These are phyloP conservation scores for Garcileccinum viscosum DNA, from an alignment of 1,284 basidiomycete species.

Conservation along the genomic window DNA sequence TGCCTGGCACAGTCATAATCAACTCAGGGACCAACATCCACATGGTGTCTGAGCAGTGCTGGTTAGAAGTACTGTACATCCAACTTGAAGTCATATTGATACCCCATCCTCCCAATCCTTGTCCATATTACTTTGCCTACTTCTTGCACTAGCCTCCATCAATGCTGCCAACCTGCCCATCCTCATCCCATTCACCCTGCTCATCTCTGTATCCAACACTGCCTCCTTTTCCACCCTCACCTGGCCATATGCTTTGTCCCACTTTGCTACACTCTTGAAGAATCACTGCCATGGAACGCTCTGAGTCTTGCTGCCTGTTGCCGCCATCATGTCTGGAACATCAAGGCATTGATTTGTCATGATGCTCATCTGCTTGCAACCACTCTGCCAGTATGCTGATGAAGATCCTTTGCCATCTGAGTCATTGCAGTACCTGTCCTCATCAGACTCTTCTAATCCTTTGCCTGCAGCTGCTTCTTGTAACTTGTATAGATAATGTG, in stretches of 20 bases:
- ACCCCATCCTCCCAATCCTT: conserved; percentile 40
- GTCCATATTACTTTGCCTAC: conserved; percentile 13
- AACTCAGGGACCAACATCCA: neutral
- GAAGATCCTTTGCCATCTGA: conserved; percentile 42
- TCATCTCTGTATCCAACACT: conserved; percentile 19
- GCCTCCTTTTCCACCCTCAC: conserved; percentile 33
- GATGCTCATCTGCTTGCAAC: conserved; percentile 69
- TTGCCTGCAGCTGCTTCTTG: conserved; percentile 56
- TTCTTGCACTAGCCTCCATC: conserved; percentile 34
- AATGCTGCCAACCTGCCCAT: conserved; percentile 26
- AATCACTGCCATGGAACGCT: conserved; percentile 51
- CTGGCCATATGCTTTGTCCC: conserved; percentile 43
- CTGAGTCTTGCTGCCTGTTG: conserved; percentile 15
- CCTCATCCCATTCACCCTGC: conserved; percentile 11
- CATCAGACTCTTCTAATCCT: conserved; percentile 51
- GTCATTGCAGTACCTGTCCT: conserved; percentile 53
- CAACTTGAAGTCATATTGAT: conserved; percentile 19
- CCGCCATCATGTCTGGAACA: conserved; percentile 24
- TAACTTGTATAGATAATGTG: conserved; percentile 65
- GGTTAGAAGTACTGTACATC: no score
- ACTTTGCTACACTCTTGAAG: conserved; percentile 58
- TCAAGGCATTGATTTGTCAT: conserved; percentile 64
- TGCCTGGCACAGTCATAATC: neutral
- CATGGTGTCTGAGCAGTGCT: no score
- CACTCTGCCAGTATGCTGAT: conserved; percentile 43